Evolutionary conservation across 768 basidiomycete species (phyloP), one percentile per base, ranked within the genome.

Genomic region (Podaxis sp.): DNA sequence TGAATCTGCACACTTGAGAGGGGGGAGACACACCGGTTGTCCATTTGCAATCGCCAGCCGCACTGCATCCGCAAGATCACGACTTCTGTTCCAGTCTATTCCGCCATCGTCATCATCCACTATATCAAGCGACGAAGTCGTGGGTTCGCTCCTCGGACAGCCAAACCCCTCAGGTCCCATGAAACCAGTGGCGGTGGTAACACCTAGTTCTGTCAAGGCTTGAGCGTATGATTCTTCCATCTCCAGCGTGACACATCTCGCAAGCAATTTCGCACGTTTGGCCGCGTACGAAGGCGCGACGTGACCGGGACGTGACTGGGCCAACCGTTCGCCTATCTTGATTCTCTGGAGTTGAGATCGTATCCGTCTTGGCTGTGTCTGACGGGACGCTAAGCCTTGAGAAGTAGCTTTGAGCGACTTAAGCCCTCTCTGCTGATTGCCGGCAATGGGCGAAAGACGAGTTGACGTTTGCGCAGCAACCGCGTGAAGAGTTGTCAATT

Each of bases 221-320:
- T 60, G 52, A 60, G 57, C 28, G 26, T 65, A 55, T 11, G 57
- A 48, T 1, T 53, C 51, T 49, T 63, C 67, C 20, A 51, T 48
- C 44, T 65, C 33, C 24, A 20, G 15, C 30, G 56, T 67, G 13
- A 51, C 62, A 17, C 63, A 53, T 24, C 66, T 60, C 20, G 65
- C 70, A 20, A 68, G 46, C 13, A 70, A 60, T 53, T 64, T 68
- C 13, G 72, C 71, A 10, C 71, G 67, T 56, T 72, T 75, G 51
- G 48, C 65, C 54, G 60, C 40, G 60, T 77, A 79, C 0, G 74
- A 69, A 2, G 73, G 67, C 6, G 69, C 68, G 1, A 79, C 76
- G 7, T 78, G 74, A 58, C 80, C 76, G 2, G 84, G 84, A 28
- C 78, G 77, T 11, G 80, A 81, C 13, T 66, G 68, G 3, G 78